These are phyloP conservation scores for Ilex aquifolium DNA, from an alignment of 257 asterid genomes.

Conservation along the genomic window DNA sequence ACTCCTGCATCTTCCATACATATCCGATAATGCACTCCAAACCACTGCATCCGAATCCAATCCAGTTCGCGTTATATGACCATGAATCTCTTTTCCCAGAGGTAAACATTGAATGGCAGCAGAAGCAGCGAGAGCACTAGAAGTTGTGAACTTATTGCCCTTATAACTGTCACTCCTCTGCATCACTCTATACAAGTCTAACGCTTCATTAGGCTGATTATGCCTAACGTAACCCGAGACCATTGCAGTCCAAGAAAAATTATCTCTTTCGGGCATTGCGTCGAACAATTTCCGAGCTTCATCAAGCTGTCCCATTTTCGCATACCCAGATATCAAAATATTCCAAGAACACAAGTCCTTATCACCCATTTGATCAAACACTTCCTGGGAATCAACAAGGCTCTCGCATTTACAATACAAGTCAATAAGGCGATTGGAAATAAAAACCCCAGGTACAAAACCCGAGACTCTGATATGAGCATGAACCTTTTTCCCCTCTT, in stretches of 20 bases:
- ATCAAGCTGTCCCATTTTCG: conserved; percentile 35
- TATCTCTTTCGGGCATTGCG: conserved; percentile 64
- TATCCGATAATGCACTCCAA: conserved; percentile 65
- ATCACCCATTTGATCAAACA: conserved; percentile 58
- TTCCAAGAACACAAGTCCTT: conserved; percentile 71
- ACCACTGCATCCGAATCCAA: conserved; percentile 68
- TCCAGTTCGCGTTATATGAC: conserved; percentile 46
- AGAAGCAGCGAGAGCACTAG: conserved; percentile 72
- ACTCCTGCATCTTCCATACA: conserved; percentile 80
- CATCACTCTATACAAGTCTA: conserved; percentile 58
- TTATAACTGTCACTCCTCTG: conserved; percentile 25
- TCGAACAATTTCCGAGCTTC: conserved; percentile 60
- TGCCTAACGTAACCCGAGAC: conserved; percentile 65
- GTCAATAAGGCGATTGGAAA: conserved; percentile 57
- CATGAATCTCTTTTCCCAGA: conserved; percentile 69
- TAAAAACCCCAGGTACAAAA: conserved; percentile 45
- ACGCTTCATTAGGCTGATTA: conserved; percentile 43
- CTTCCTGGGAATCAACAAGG: conserved; percentile 35
- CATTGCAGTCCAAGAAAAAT: conserved; percentile 80
- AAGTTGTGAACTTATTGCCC: conserved; percentile 50
- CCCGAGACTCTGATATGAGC: conserved; percentile 37
- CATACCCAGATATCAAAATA: conserved; percentile 63
- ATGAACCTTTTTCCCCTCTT: conserved; percentile 49
- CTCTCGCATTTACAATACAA: conserved; percentile 60
- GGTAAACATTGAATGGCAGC: conserved; percentile 56